phyloP scores from a whole-genome alignment of 164 flowering plant species.

The Magnolia kwangsiensis region DNA sequence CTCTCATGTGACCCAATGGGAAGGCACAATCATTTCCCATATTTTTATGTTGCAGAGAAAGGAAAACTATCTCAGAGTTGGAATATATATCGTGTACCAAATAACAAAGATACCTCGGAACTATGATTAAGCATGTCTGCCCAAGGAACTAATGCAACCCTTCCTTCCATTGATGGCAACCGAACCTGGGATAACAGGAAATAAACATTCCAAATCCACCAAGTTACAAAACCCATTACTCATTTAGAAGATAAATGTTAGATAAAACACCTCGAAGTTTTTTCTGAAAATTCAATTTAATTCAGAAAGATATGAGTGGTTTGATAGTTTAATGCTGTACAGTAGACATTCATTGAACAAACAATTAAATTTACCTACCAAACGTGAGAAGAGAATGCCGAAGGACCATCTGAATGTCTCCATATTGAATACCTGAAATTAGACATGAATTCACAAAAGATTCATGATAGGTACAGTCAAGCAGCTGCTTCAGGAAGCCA shows the following conservation, averaged over 20 bases:
- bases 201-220: not conserved
- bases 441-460: conserved; percentile 1
- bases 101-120: conserved; percentile 58
- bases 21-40: not conserved
- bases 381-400: conserved; percentile 95
- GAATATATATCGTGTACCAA: not conserved
- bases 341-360: not conserved
- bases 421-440: conserved; percentile 73
- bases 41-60: not conserved
- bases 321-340: not conserved
- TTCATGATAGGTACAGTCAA: not conserved
- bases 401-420: conserved; percentile 96
- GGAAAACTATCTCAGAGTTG: too few relatives aligned
- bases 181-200: conserved; percentile 53
- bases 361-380: conserved; percentile 46
- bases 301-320: not conserved
- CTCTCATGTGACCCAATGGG: not conserved
- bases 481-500: not conserved
- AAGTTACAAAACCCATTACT: not conserved
- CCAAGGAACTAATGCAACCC: conserved; percentile 94
- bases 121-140: conserved; percentile 98
- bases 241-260: not conserved
- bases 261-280: not conserved
- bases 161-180: conserved; percentile 88
- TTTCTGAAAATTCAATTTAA: not conserved